Evolutionary conservation across 176 grass and related monocot species (phyloP), one percentile per base, ranked within the genome.

Genomic region (Poa pratensis): DNA sequence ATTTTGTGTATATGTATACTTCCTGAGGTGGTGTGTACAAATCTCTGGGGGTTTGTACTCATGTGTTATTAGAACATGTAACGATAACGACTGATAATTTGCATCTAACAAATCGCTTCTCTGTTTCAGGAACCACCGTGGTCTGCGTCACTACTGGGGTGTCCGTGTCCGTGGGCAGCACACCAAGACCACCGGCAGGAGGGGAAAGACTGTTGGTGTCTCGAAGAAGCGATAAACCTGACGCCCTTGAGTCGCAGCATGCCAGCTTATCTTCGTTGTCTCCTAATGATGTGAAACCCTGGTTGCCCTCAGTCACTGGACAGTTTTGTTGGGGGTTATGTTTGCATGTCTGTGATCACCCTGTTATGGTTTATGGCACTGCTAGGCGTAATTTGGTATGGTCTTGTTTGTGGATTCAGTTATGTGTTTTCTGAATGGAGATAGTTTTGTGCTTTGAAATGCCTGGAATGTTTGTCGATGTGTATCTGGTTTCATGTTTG

Each of bases 161-260:
- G 87, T 98, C 57, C 93, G 93, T 42, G 95, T 98, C 23, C 95
- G 95, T 53, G 93, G 95, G 32, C 95, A 98, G 87, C 95, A 95
- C 83, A 98, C 95, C 61, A 95, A 98, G 91, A 98, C 95, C 45
- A 95, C 95, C 8, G 95, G 95, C 11, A 89, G 95, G 77, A 93
- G 93, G 80, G 95, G 96, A 84, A 95, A 98, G 89, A 98, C 96
- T 23, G 96, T 98, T 35, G 96, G 89, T 94, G 96, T 98, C 49
- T 98, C 96, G 32, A 95, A 95, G 96, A 98, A 98, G 91, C 80
- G 93, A 93, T 98, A 82, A 89, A 46, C 28, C 82, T 35, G 14
- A 15, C n/a, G 14, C 15, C 6, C 69, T 13, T 78, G 20, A 17
- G 24, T 11, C 18, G 16, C 19, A 1, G 17, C 54, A 17, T 81